Evolutionary conservation across 2,329 filamentous ascomycete genomes (phyloP), one percentile per base, ranked within the genome.

Genomic region (Arthrobotrys iridis): DNA sequence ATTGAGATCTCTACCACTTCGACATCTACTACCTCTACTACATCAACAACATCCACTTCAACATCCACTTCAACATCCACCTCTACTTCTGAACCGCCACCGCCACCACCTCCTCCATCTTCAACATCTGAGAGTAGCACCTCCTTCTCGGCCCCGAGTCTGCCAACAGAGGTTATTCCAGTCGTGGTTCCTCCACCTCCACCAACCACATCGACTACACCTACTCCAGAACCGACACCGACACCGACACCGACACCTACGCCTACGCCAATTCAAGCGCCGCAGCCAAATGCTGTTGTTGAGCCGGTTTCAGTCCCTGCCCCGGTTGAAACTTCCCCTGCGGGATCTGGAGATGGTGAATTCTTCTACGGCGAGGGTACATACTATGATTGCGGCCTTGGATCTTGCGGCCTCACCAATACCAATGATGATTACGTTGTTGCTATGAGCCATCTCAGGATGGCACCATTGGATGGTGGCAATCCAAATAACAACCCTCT

Each of bases 401-500:
- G 71, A n/a, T 75, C 71, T 10, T 75, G 71, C 41, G 71, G 71
- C 28, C 1, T 43, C 4, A 62, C 52, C 30, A 64, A 75, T 40
- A 59, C 20, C 30, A 59, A 75, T 15, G 63, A 20, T 5, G 71
- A 75, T 10, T 75, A 75, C 15, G 24, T 75, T 22, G 63, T 68
- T 45, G 71, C 71, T 15, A 43, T 75, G 50, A 75, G 71, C 48
- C 24, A 63, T 13, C 45, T 68, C 7, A 43, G 26, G 15, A 75
- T 75, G 71, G 40, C 30, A 20, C 63, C 63, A 6, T n/a, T 68
- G 15, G 71, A 75, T 8, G 63, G 63, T 11, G 46, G 28, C 5
- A 75, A 75, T 20, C 71, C 71, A 24, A 75, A 75, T 22, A 58
- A 37, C 71, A 75, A 75, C 26, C 71, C 71, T 4, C 10, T 58